Percentiles rank a stretch among this genome's conserved stretches.
These are phyloP conservation scores for Phytopythium cucurbitacearum DNA, from an alignment of 352 stramenopile species.

Conservation along the genomic window DNA sequence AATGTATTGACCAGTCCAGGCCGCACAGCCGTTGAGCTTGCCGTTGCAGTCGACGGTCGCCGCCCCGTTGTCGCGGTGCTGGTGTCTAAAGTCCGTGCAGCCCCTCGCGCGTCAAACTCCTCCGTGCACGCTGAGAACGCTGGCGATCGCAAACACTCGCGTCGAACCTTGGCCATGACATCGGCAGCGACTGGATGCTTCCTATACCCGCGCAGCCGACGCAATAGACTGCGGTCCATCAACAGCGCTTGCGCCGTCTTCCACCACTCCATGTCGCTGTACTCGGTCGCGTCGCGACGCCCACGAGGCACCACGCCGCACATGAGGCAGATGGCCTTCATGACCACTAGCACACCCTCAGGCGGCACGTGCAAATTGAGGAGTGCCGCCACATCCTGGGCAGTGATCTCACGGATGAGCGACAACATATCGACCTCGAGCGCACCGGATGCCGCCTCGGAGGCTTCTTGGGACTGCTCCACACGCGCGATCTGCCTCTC, in stretches of 20 bases:
- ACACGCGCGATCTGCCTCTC: conserved; percentile 48
- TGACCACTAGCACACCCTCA: conserved; percentile 45
- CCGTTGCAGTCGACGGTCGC: background rate
- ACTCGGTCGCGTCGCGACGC: conserved; percentile 50
- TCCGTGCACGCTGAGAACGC: conserved; percentile 31
- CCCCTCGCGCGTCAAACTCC: conserved; percentile 18
- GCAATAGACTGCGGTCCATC: conserved; percentile 71
- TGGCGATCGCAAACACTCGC: conserved; percentile 54
- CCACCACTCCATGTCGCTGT: conserved; percentile 78
- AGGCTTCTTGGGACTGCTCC: conserved; percentile 38
- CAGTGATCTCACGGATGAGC: conserved; percentile 65
- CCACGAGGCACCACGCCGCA: conserved; percentile 52
- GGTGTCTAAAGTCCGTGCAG: background rate
- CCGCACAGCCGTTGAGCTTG: conserved; percentile 18
- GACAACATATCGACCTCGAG: conserved; percentile 59
- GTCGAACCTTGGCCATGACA: conserved; percentile 72
- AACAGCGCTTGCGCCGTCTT: conserved; percentile 72
- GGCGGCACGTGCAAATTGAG: conserved; percentile 56
- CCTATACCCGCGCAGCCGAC: conserved; percentile 47
- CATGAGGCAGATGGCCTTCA: conserved; percentile 75
- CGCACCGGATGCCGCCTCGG: conserved; percentile 38
- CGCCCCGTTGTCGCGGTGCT: background rate
- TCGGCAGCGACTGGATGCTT: conserved; percentile 49
- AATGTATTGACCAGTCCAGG: conserved; percentile 49
- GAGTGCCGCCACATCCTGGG: conserved; percentile 62